Conservation (phyloP, 1,284 basidiomycete genomes). For the Tranzscheliella williamsii region DNA sequence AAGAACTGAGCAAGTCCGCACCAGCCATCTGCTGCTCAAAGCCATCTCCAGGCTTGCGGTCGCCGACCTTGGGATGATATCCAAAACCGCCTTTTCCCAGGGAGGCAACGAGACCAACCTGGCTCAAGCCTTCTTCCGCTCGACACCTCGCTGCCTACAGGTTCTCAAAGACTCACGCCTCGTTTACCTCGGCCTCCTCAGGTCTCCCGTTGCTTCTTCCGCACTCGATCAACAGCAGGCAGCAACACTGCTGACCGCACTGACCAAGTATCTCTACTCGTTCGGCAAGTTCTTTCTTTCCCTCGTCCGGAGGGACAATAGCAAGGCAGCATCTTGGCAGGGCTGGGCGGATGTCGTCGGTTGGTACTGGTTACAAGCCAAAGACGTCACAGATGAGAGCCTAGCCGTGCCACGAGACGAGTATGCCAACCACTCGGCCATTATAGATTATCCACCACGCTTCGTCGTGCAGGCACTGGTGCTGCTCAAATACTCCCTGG, state of each 20-base stretch:
- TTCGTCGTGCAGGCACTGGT: conserved; percentile 55
- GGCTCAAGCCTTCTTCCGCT: conserved; percentile 52
- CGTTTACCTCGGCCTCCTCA: conserved; percentile 32
- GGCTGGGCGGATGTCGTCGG: conserved; percentile 55
- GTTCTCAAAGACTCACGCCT: conserved; percentile 38
- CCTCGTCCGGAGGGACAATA: conserved; percentile 47
- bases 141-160: conserved; percentile 47
- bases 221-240: conserved; percentile 5
- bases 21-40: conserved; percentile 54
- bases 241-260: conserved; percentile 19
- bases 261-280: conserved; percentile 53
- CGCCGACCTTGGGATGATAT: conserved; percentile 53
- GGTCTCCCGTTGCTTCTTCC: conserved; percentile 8
- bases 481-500: conserved; percentile 46
- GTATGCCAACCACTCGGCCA: conserved; percentile 29
- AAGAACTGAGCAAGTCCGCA: conserved; percentile 47
- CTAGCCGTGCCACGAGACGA: conserved; percentile 36
- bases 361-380: conserved; percentile 57
- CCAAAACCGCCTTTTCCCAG: conserved; percentile 18
- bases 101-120: conserved; percentile 38
- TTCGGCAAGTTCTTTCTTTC: conserved; percentile 58
- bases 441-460: conserved; percentile 45
- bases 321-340: conserved; percentile 52
- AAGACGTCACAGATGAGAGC: conserved; percentile 25
- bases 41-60: conserved; percentile 48